Evolutionary conservation across 768 basidiomycete genomes (phyloP).

Genomic region (Fomitopsis serialis): DNA sequence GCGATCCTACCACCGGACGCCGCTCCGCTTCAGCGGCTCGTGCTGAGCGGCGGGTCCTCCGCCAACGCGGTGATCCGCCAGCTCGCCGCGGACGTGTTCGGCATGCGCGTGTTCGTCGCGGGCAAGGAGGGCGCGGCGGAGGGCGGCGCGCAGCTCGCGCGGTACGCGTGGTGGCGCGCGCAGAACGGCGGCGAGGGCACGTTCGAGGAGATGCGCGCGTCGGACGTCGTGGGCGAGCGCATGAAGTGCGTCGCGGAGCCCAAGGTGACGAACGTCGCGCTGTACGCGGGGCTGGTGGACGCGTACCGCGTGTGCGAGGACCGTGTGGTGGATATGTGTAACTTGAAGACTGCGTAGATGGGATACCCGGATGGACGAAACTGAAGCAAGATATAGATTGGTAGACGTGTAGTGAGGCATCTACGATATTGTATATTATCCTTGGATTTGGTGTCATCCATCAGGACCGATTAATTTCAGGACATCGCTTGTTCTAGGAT

Average conservation of each 20-base stretch:
- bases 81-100: conserved; percentile 74
- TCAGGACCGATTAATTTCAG: too few relatives aligned
- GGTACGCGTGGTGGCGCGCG: conserved; percentile 65
- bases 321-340: conserved; percentile 31
- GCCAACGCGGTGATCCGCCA: conserved; percentile 70
- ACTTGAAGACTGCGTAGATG: too few relatives aligned
- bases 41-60: conserved; percentile 77
- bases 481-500: too few relatives aligned
- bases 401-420: too few relatives aligned
- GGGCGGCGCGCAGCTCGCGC: conserved; percentile 68
- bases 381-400: too few relatives aligned
- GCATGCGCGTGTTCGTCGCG: conserved; percentile 67
- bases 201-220: conserved; percentile 60
- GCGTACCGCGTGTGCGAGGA: conserved; percentile 55
- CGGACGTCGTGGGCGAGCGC: conserved; percentile 43
- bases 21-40: conserved; percentile 55
- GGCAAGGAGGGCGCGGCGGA: conserved; percentile 65
- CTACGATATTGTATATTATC: too few relatives aligned
- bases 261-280: conserved; percentile 31
- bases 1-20: conserved; percentile 59
- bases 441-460: too few relatives aligned
- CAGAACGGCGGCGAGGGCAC: conserved; percentile 36
- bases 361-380: too few relatives aligned
- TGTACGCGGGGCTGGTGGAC: conserved; percentile 52
- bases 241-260: conserved; percentile 63